phyloP scores from a whole-genome alignment of 2,329 filamentous ascomycete genomes.

The Colletotrichum somersetense region DNA sequence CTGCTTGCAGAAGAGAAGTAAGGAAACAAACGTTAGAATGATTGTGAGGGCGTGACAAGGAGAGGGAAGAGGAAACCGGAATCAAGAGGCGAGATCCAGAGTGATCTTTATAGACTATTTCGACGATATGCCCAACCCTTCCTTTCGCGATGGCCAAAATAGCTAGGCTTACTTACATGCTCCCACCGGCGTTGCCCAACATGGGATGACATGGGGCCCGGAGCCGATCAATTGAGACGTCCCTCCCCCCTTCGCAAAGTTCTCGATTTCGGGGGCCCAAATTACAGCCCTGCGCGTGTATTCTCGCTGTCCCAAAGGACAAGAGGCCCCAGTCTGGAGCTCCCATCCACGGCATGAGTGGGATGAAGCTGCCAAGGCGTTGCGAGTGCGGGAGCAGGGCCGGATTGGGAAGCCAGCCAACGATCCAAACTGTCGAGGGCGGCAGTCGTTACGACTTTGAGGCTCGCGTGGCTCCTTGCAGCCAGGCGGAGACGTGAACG shows the following conservation, averaged over 20 bases:
- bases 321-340: constrained; percentile 1
- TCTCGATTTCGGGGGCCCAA: neutral
- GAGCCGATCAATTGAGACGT: constrained; percentile 31
- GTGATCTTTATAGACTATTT: constrained; percentile 39
- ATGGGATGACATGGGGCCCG: constrained; percentile 33
- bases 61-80: constrained; percentile 14
- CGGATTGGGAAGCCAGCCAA: constrained; percentile 23
- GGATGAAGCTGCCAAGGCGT: constrained; percentile 42
- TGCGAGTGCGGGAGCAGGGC: constrained; percentile 31
- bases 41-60: constrained; percentile 38
- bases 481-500: neutral
- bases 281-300: neutral
- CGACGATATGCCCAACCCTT: constrained; percentile 15
- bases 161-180: neutral
- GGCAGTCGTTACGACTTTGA: constrained; percentile 29
- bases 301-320: neutral
- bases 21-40: constrained; percentile 27
- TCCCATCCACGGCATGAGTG: constrained; percentile 27
- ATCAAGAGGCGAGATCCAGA: constrained; percentile 26
- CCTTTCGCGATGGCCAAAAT: constrained; percentile 13
- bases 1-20: constrained; percentile 37
- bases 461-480: constrained; percentile 24
- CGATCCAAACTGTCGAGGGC: constrained; percentile 15
- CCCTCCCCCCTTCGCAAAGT: neutral
- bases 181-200: neutral